Evolutionary conservation across 306 rosid genomes (phyloP), one percentile per base, ranked within the genome.

Genomic region (Prunus mira): DNA sequence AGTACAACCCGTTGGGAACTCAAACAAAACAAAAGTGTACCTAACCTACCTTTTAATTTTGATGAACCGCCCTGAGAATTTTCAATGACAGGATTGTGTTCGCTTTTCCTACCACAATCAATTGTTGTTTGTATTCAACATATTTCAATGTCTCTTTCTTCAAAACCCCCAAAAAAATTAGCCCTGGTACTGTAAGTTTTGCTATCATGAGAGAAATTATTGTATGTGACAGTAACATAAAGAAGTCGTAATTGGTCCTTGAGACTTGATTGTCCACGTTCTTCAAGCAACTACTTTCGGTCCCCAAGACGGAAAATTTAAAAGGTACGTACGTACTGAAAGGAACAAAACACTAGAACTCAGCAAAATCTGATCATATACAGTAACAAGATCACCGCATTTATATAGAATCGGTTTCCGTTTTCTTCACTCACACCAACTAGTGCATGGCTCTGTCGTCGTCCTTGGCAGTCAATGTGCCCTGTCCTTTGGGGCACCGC

Each of bases 401-500:
- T 47, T 12, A 47, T 56, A 20, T 20, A 5, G 8, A 22, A 51
- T 55, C 75, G 75, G 51, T 34, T 71, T 54, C 65, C 32, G 22
- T 51, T 54, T 71, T 20, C 75, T 54, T 71, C 65, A 12, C 24
- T 47, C 58, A 3, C 19, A 47, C 57, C 72, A 24, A 43, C 54
- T 10, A 4, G 28, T 38, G 6, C 69, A 9, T 34, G 70, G 51
- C 14, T 65, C 46, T 30, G 14, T 12, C 14, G 51, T 47, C 51
- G 49, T 5, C 15, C 55, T 6, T 67, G 18, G 56, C 7, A 14
- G 14, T 71, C 50, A 54, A 71, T 52, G 32, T 71, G 11, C 32
- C 75, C 50, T 54, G 38, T n/a, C 49, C 3, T 55, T 32, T 34
- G 51, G 75, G 65, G 75, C 75, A 71, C 63, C 74, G 74, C 74